Percentiles rank a stretch among this genome's conserved stretches.
Conservation (phyloP, 2,329 filamentous ascomycete genomes). For the Colletotrichum lupini region DNA sequence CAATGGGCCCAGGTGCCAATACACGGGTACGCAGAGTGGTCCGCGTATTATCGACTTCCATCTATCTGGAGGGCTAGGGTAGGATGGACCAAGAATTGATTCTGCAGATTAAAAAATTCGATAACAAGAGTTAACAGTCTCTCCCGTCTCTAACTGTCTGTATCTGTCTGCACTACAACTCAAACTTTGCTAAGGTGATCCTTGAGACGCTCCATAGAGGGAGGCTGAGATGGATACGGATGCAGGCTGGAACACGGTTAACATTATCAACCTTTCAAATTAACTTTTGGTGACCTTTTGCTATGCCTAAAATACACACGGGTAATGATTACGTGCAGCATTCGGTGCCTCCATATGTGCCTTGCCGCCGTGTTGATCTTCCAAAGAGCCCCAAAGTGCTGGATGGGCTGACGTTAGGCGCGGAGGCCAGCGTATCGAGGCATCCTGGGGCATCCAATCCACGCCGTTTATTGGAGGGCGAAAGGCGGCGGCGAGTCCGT, state of each 20-base stretch:
- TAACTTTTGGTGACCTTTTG: not conserved
- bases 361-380: conserved; percentile 4
- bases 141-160: not conserved
- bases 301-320: conserved; percentile 3
- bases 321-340: conserved; percentile 25
- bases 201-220: not conserved
- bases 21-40: not conserved
- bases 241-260: not conserved
- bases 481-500: not conserved
- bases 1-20: not conserved
- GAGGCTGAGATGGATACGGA: not conserved
- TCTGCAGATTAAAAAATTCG: not conserved
- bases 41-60: not conserved
- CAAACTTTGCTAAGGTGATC: too few relatives aligned
- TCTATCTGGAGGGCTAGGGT: not conserved
- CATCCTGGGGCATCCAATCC: conserved; percentile 3
- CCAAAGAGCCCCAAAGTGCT: conserved; percentile 1
- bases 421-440: conserved; percentile 22
- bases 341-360: not conserved
- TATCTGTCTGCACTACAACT: not conserved
- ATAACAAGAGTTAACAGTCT: not conserved
- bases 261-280: not conserved
- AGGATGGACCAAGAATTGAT: not conserved
- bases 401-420: conserved; percentile 26
- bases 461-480: not conserved